phyloP scores from a whole-genome alignment of 371 early-diverging fungal genomes.

The Rhizomucor miehei region DNA sequence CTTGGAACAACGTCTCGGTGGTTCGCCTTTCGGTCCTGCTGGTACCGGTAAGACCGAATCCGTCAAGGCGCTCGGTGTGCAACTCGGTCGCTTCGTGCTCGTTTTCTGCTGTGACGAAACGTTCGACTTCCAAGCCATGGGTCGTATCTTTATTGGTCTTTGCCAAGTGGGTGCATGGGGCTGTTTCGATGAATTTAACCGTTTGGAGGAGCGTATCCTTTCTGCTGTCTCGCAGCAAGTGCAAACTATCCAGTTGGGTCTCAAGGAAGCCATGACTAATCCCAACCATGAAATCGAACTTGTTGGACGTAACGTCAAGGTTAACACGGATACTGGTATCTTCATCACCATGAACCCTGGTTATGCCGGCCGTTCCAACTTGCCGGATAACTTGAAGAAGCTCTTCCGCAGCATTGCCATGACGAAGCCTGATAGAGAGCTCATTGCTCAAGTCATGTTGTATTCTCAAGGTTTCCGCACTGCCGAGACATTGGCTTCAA shows the following conservation, averaged over 20 bases:
- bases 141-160: slow-evolving; percentile 98
- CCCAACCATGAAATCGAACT: slow-evolving; percentile 86
- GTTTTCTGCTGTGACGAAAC: slow-evolving; percentile 99
- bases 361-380: slow-evolving; percentile 96
- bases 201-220: slow-evolving; percentile 95
- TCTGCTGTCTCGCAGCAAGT: slow-evolving; percentile 99
- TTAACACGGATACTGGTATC: slow-evolving; percentile 90
- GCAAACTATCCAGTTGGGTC: slow-evolving; percentile 95
- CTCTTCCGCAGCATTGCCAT: slow-evolving; percentile 98
- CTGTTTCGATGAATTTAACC: slow-evolving; percentile 99
- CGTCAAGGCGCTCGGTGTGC: slow-evolving; percentile 96
- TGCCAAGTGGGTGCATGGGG: slow-evolving; percentile 99
- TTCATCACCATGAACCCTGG: slow-evolving; percentile 99
- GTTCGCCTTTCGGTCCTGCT: slow-evolving; percentile 97
- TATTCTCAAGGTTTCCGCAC: slow-evolving; percentile 98
- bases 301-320: slow-evolving; percentile 82
- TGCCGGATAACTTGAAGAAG: slow-evolving; percentile 98
- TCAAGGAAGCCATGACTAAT: slow-evolving; percentile 67
- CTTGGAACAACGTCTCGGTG: slow-evolving; percentile 88
- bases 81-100: slow-evolving; percentile 94
- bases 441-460: slow-evolving; percentile 99
- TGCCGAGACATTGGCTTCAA: slow-evolving; percentile 91
- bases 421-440: slow-evolving; percentile 96
- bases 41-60: slow-evolving; percentile 99
- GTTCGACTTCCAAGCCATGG: slow-evolving; percentile 99